Base-by-base conservation (phyloP, 768 basidiomycete genomes). In the Hortiboletus flavorubellus region DNA sequence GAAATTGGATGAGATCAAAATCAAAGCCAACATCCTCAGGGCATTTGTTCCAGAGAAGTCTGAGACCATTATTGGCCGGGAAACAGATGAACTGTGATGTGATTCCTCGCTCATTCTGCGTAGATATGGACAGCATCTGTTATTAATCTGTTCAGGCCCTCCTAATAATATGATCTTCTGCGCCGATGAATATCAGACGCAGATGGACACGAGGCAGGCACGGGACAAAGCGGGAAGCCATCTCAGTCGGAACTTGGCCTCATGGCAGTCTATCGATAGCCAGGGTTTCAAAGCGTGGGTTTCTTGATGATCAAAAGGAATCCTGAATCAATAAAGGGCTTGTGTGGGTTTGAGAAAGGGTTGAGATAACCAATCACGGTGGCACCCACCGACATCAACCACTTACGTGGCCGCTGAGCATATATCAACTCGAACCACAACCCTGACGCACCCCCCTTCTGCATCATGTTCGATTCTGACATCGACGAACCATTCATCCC, bases 1-100 rank as follows among this genome's bases (percentile, higher is more conserved):
- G 40, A 98, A 98, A 75, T 73, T 94, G 41, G 97, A 99, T 68
- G 93, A 98, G 75, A 86, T 98, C 67, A 89, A 91, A 73, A 81
- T 90, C 69, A 98, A 96, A 76, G 80, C 83, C 51, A 98, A 98
- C 76, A 82, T 98, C 63, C 80, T 93, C 46, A 69, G 73, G 15
- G 82, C 88, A 0, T 92, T 93, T 54, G 66, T 67, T 30, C 66
- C 51, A 9, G 65, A 70, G 44, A 73, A 79, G 59, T 68, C 66
- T 8, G 72, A 72, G 59, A 74, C 73, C 31, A 49, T 63, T 29
- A 10, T 70, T 44, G 64, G 65, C 15, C 66, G 68, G 29, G 70
- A 66, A 14, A 56, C 65, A 33, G 74, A 77, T 58, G 80, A 82
- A 66, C 73, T 82, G 56, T 83, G 72, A 74, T 53, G 42, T 37